Evolutionary conservation across 768 basidiomycete genomes (phyloP).

Genomic region (Holtermanniella nyarrowii): DNA sequence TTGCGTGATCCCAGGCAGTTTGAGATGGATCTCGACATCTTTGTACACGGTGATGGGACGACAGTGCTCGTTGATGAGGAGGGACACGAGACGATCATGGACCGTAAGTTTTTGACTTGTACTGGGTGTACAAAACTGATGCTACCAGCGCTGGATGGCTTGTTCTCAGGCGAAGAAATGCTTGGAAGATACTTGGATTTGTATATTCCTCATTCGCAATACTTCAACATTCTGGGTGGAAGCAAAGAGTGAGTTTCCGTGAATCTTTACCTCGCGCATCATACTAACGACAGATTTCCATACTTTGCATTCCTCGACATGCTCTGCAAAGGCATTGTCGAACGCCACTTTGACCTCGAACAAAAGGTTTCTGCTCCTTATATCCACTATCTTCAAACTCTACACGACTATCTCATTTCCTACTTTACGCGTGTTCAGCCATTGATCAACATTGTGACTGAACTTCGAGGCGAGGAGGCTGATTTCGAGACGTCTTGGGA

Average conservation of each 20-base stretch:
- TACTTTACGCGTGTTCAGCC: conserved; percentile 80
- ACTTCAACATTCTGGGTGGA: conserved; percentile 70
- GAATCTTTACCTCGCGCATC: too few species aligned
- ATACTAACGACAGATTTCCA: conserved; percentile 47
- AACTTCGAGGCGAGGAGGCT: conserved; percentile 53
- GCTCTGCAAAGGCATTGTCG: conserved; percentile 57
- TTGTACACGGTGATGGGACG: conserved; percentile 44
- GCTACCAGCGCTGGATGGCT: conserved; percentile 38
- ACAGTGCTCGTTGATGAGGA: conserved; percentile 55
- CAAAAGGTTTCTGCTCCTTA: conserved; percentile 36
- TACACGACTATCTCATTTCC: conserved; percentile 74
- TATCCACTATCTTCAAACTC: conserved; percentile 65
- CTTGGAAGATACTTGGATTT: conserved; percentile 93
- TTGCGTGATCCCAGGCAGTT: conserved; percentile 60
- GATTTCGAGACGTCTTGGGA: conserved; percentile 79
- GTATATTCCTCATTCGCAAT: conserved; percentile 75
- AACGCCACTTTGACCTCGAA: conserved; percentile 33
- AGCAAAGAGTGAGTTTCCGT: conserved; percentile 41
- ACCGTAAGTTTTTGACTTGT: conserved; percentile 52
- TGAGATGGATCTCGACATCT: conserved; percentile 73
- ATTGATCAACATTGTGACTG: conserved; percentile 61
- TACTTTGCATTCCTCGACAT: conserved; percentile 91
- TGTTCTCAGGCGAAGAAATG: conserved; percentile 93
- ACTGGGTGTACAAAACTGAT: neutral
- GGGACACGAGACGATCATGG: conserved; percentile 56